Percentiles rank a stretch among this genome's conserved stretches.
Evolutionary conservation across 108 stramenopile genomes (phyloP).

Genomic region (Cylindrotheca closterium): DNA sequence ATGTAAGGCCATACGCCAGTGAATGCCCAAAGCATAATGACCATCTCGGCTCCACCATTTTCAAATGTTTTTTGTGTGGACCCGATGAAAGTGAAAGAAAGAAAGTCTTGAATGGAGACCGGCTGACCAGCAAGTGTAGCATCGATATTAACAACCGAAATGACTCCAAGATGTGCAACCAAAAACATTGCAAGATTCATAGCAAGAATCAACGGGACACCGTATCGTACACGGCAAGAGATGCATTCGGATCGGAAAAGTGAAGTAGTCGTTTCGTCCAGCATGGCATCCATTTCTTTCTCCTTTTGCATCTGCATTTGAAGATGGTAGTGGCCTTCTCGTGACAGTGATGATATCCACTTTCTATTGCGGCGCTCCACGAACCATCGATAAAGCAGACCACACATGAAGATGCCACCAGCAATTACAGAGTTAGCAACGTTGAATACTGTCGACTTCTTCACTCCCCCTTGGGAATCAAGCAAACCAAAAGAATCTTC

Average conservation of each 20-base stretch:
- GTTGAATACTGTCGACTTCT: constrained; percentile 32
- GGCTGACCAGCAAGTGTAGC: constrained; percentile 54
- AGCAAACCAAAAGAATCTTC: constrained; percentile 17
- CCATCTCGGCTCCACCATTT: constrained; percentile 66
- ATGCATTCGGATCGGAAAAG: constrained; percentile 38
- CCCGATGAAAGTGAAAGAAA: constrained; percentile 57
- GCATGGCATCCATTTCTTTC: constrained; percentile 25
- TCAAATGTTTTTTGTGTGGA: constrained; percentile 55
- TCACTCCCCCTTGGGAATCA: constrained; percentile 1
- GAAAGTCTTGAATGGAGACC: constrained; percentile 51
- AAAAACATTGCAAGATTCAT: constrained; percentile 63
- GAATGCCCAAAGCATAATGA: constrained; percentile 62
- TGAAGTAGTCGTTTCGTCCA: constrained; percentile 47
- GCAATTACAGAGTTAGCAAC: constrained; percentile 35
- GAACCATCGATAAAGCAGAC: constrained; percentile 3
- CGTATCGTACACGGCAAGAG: constrained; percentile 38
- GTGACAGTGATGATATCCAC: constrained; percentile 27
- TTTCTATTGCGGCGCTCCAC: constrained; percentile 23
- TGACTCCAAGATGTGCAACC: constrained; percentile 56
- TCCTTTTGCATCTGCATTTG: constrained; percentile 29
- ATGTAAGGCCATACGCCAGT: constrained; percentile 79
- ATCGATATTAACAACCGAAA: constrained; percentile 53
- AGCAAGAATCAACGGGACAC: constrained; percentile 55
- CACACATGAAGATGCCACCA: constrained; percentile 13
- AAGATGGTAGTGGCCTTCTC: constrained; percentile 20